Conservation (phyloP, 345 rosid genomes). For the Fremontodendron californicum region DNA sequence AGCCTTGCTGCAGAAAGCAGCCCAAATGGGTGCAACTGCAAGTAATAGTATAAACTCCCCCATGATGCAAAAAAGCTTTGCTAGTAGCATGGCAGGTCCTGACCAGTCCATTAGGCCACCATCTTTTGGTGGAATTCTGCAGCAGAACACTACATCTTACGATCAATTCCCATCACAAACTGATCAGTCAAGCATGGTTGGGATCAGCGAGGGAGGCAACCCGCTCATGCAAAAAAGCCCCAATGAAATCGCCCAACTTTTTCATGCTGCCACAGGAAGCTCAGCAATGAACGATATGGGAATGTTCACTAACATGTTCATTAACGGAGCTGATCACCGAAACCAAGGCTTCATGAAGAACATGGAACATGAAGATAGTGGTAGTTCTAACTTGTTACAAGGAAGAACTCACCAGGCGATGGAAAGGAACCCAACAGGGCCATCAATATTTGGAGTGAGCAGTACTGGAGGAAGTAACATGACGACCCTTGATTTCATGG, state of each 20-base stretch:
- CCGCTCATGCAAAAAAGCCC: slow-evolving; percentile 24
- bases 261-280: slow-evolving; percentile 23
- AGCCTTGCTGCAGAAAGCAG: slow-evolving; percentile 59
- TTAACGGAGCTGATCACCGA: slow-evolving; percentile 23
- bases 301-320: slow-evolving; percentile 40
- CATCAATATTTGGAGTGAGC: slow-evolving; percentile 27
- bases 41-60: slow-evolving; percentile 61
- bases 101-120: slow-evolving; percentile 38
- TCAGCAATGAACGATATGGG: slow-evolving; percentile 38
- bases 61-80: slow-evolving; percentile 64
- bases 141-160: slow-evolving; percentile 25
- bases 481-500: slow-evolving; percentile 57
- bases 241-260: slow-evolving; percentile 34
- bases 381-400: slow-evolving; percentile 19
- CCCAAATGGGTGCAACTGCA: slow-evolving; percentile 70
- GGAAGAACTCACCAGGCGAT: slow-evolving; percentile 21
- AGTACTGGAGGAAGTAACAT: slow-evolving; percentile 22
- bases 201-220: slow-evolving; percentile 29
- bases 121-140: slow-evolving; percentile 24
- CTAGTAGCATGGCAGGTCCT: slow-evolving; percentile 39
- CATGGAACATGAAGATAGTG: slow-evolving; percentile 25
- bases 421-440: slow-evolving; percentile 22
- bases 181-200: slow-evolving; percentile 33
- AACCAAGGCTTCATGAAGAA: slow-evolving; percentile 25
- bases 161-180: slow-evolving; percentile 28